A percentile compares a stretch with the other conserved stretches of the same genome.
phyloP scores from a whole-genome alignment of 352 stramenopile species.

The Phytophthora uliginosa region DNA sequence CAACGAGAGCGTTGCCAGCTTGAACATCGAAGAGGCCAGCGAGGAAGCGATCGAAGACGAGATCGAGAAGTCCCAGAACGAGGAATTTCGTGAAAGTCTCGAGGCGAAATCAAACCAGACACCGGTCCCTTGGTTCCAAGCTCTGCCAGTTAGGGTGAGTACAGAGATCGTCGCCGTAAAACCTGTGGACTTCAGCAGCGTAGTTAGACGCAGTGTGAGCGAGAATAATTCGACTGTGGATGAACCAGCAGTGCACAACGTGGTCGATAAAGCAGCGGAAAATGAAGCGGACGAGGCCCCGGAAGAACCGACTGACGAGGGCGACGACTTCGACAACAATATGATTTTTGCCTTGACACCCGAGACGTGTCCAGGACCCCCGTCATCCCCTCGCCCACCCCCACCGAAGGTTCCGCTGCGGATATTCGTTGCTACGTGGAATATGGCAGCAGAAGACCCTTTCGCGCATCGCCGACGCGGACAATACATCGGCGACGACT shows the following conservation, averaged over 20 bases:
- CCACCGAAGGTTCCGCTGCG: constrained; percentile 32
- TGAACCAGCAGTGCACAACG: neutral
- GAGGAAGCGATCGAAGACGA: constrained; percentile 35
- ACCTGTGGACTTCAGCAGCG: neutral
- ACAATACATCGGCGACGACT: constrained; percentile 56
- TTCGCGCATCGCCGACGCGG: constrained; percentile 47
- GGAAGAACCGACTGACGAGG: neutral
- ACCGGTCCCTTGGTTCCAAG: neutral
- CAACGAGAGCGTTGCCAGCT: constrained; percentile 22
- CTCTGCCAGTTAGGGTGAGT: constrained; percentile 10
- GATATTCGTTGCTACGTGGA: constrained; percentile 82
- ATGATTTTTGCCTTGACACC: constrained; percentile 44
- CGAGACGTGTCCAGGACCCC: constrained; percentile 38
- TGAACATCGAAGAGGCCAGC: constrained; percentile 30
- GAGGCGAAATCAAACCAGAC: neutral
- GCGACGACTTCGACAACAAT: constrained; percentile 37
- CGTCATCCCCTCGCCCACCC: constrained; percentile 6
- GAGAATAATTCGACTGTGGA: neutral
- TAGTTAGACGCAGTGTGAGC: neutral
- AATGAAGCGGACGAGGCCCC: neutral
- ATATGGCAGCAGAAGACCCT: constrained; percentile 77
- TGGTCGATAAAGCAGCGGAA: neutral
- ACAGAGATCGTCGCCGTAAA: neutral
- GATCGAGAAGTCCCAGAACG: constrained; percentile 15
- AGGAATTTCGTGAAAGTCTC: constrained; percentile 6